Evolutionary conservation across 768 basidiomycete genomes (phyloP).

Genomic region (Boletus speciosus): DNA sequence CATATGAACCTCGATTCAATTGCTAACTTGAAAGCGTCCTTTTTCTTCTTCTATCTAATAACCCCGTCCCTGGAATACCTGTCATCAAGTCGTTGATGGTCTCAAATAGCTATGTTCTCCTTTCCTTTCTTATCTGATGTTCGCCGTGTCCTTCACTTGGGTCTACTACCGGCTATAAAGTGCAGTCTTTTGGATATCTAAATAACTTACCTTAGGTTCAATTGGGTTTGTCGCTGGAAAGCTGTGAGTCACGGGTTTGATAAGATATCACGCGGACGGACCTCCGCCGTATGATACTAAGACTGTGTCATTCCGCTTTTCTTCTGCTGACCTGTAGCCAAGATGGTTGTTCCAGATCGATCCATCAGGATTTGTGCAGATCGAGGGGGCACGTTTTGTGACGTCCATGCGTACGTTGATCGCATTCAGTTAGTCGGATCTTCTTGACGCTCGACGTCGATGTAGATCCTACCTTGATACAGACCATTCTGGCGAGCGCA

Average conservation of each 20-base stretch:
- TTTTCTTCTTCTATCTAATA: conserved; percentile 23
- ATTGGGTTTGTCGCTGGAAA: conserved; percentile 5
- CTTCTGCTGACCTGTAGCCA: not conserved
- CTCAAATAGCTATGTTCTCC: conserved; percentile 24
- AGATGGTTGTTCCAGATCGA: conserved; percentile 52
- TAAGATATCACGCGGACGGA: not conserved
- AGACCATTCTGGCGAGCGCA: conserved; percentile 52
- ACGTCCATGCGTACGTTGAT: conserved; percentile 69
- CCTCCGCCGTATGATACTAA: not conserved
- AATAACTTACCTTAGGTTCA: not conserved
- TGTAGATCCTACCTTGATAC: conserved; percentile 72
- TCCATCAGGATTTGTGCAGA: conserved; percentile 86
- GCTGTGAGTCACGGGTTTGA: not conserved
- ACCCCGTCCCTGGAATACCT: conserved; percentile 13
- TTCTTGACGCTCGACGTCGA: not conserved
- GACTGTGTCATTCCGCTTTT: not conserved
- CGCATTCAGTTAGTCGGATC: not conserved
- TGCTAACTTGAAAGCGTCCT: conserved; percentile 14
- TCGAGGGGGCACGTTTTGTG: conserved; percentile 90
- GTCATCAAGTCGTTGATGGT: conserved; percentile 20
- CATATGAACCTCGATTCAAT: conserved; percentile 2
- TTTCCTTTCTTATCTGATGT: conserved; percentile 9
- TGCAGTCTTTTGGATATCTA: conserved; percentile 23
- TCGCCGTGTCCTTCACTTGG: not conserved
- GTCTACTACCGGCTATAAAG: conserved; percentile 5